phyloP scores from a whole-genome alignment of 1,284 basidiomycete species.

The Entoloma clypeatum region DNA sequence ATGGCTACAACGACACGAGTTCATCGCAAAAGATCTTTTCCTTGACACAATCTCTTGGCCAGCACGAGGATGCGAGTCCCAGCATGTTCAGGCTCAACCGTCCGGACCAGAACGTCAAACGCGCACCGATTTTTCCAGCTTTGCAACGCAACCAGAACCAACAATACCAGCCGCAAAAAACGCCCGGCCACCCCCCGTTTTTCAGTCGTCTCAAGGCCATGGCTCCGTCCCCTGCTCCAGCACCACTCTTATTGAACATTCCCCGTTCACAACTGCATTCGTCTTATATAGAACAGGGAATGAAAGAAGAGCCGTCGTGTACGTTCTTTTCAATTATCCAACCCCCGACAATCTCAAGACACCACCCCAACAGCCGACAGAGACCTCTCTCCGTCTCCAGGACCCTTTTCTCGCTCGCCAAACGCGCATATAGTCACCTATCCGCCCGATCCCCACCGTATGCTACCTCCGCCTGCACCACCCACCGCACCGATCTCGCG shows the following conservation, averaged over 20 bases:
- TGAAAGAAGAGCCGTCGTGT: slow-evolving; percentile 15
- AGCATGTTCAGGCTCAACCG: background rate
- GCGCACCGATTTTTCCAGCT: slow-evolving; percentile 16
- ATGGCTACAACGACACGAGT: background rate
- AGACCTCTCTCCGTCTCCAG: slow-evolving; percentile 10
- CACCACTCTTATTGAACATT: background rate
- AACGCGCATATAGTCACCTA: slow-evolving; percentile 13
- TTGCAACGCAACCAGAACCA: slow-evolving; percentile 11
- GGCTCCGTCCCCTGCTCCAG: background rate
- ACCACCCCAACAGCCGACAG: slow-evolving; percentile 11
- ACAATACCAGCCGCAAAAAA: background rate
- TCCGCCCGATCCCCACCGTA: slow-evolving; percentile 3
- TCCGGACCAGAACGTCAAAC: background rate
- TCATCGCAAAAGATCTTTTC: slow-evolving; percentile 13
- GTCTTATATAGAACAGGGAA: background rate
- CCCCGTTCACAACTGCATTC: background rate
- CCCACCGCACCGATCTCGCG: slow-evolving; percentile 10
- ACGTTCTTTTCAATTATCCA: background rate
- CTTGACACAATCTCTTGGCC: slow-evolving; percentile 12
- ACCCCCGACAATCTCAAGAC: background rate
- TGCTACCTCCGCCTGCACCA: slow-evolving; percentile 13
- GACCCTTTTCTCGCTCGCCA: slow-evolving; percentile 1
- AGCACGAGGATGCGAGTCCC: slow-evolving; percentile 13
- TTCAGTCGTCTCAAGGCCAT: slow-evolving; percentile 12
- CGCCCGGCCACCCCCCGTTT: slow-evolving; percentile 2